phyloP scores from a whole-genome alignment of 768 basidiomycete genomes.

The Auricularia sp. region DNA sequence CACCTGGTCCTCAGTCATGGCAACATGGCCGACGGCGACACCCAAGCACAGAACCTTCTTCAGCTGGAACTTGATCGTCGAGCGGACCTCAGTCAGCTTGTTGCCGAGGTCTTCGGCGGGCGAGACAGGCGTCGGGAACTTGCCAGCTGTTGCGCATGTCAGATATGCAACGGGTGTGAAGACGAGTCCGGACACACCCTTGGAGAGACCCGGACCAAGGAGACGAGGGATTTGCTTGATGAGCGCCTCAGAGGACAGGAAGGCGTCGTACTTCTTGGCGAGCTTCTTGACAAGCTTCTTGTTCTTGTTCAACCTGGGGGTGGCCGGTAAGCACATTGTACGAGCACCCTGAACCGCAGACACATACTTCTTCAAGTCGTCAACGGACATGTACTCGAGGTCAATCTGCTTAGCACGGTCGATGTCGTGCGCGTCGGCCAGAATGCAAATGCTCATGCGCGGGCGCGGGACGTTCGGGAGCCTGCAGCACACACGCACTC shows the following conservation, averaged over 20 bases:
- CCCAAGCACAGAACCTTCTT: constrained; percentile 99
- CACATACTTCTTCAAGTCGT: constrained; percentile 93
- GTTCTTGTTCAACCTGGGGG: constrained; percentile 90
- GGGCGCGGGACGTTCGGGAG: constrained; percentile 96
- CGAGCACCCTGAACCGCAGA: neutral
- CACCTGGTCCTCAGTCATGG: constrained; percentile 97
- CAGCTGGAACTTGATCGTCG: constrained; percentile 99
- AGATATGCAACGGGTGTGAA: neutral
- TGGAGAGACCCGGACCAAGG: constrained; percentile 97
- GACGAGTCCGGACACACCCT: constrained; percentile 49
- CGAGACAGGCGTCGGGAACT: constrained; percentile 96
- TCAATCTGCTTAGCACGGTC: constrained; percentile 97
- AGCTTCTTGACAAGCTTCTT: constrained; percentile 99
- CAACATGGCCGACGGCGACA: constrained; percentile 94
- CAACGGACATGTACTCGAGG: constrained; percentile 98
- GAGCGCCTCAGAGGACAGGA: constrained; percentile 91
- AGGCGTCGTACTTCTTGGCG: constrained; percentile 98
- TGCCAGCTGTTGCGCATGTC: constrained; percentile 57
- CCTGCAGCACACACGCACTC: constrained; percentile 33
- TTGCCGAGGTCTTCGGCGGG: constrained; percentile 81
- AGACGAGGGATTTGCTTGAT: constrained; percentile 99
- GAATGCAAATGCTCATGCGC: constrained; percentile 99
- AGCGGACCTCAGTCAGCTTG: constrained; percentile 92
- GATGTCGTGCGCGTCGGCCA: constrained; percentile 97
- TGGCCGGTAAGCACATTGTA: too few species aligned